Evolutionary conservation across 1,139 yeast species (phyloP).

Genomic region (Hyphopichia fennica): DNA sequence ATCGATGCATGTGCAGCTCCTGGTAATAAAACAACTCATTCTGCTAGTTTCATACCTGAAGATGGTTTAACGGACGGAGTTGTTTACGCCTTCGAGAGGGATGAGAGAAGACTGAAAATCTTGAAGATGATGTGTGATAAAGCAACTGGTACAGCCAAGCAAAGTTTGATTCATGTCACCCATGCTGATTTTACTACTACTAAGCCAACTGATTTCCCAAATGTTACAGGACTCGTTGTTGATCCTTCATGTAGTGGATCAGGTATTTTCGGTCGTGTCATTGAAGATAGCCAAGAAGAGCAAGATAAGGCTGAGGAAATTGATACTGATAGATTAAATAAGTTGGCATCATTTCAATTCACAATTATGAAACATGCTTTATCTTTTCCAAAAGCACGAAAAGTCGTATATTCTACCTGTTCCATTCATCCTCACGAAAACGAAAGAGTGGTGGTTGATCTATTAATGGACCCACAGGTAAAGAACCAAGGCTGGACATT

Average conservation of each 20-base stretch:
- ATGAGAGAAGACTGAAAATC: slow-evolving; percentile 67
- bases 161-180: slow-evolving; percentile 59
- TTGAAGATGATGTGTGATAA: slow-evolving; percentile 73
- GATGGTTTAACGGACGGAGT: slow-evolving; percentile 31
- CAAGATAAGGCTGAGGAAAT: slow-evolving; percentile 39
- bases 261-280: slow-evolving; percentile 88
- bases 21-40: slow-evolving; percentile 94
- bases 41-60: slow-evolving; percentile 58
- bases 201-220: slow-evolving; percentile 58
- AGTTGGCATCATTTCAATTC: slow-evolving; percentile 82
- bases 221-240: slow-evolving; percentile 79
- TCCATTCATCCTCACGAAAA: slow-evolving; percentile 92
- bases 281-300: slow-evolving; percentile 48
- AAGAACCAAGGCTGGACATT: slow-evolving; percentile 72
- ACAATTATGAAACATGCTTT: slow-evolving; percentile 87
- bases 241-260: slow-evolving; percentile 99
- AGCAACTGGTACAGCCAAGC: slow-evolving; percentile 62
- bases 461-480: slow-evolving; percentile 64
- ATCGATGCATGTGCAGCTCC: slow-evolving; percentile 99
- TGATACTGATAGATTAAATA: slow-evolving; percentile 61
- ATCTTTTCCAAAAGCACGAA: slow-evolving; percentile 69
- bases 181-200: slow-evolving; percentile 81
- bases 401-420: slow-evolving; percentile 93
- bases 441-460: slow-evolving; percentile 82
- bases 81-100: slow-evolving; percentile 87